Base-by-base conservation (phyloP, 1,284 basidiomycete species). In the Laetiporus sulphureus region DNA sequence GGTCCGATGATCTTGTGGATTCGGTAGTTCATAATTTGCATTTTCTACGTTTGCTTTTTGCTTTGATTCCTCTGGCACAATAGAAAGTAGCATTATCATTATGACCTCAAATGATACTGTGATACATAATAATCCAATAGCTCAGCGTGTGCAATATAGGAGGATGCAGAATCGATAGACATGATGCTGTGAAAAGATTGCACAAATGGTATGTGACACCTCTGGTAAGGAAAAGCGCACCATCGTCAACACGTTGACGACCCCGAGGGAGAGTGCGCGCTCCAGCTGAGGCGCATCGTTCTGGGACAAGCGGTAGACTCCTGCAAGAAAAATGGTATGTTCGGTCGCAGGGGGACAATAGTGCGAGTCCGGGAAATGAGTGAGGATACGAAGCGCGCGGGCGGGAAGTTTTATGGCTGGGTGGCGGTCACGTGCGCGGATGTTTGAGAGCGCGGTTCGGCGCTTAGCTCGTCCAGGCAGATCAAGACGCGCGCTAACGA, bases 221-320 rank as follows among this genome's bases (percentile, higher is more conserved):
- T 63, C 69, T 62, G 69, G 69, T 72, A 71, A 76, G 68, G 74
- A 76, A 72, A 68, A 65, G 56, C 59, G 53, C 59, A 62, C 69
- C 62, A 69, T 53, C 59, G 55, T 49, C 53, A 60, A 66, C 61
- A 40, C 50, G 36, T 23, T 24, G 36, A 22, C 45, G 36, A 49
- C 22, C 32, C 44, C 46, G 43, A 38, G 46, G 38, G 44, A 50
- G 49, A 56, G 56, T 58, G 60, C 45, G 55, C 54, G 62, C 70
- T 72, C 70, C 70, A 70, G 69, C 69, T 69, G 66, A 64, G 58
- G 54, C 41, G 57, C 31, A 42, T 25, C 51, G 38, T 34, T 71
- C 68, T 71, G 38, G 66, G 67, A 68, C 69, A 53, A 58, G 67
- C 69, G 62, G 69, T 72, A 71, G 69, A 61, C 69, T 69, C 69